Base-by-base conservation (phyloP, 768 basidiomycete species). In the Mycena sanguinolenta region DNA sequence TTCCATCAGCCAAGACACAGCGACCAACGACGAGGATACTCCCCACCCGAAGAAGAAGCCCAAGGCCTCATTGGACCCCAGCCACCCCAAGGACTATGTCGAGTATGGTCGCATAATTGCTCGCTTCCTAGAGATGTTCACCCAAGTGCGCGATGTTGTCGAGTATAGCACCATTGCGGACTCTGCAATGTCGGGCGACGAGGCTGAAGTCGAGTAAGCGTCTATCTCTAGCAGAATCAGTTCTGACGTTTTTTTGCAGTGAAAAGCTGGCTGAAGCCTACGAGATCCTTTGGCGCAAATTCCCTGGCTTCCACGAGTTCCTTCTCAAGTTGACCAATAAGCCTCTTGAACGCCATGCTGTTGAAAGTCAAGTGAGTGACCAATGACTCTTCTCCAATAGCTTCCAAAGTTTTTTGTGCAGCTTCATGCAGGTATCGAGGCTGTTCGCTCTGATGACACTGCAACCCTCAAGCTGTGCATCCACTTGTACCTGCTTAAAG, bases 31-130 rank as follows among this genome's bases (percentile, higher is more conserved):
- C n/a, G 46, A 23, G 46, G 46, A 46, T n/a, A 42, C 16, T 19
- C 46, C 16, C 17, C 19, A 10, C 46, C 46, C 46, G 21, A 58
- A 44, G 55, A 65, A 57, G 30, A 27, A 13, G 16, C 8, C 27
- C 14, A 42, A 42, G 14, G 19, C 39, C 3, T 42, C 14, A 17
- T 17, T 17, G 39, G 32, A 34, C 4, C 2, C 12, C 38, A 4
- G 19, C 46, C 21, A 3, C 3, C 54, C 21, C 0, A 23, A 13
- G 12, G 63, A 65, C 63, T 65, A 65, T 44, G 17, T 38, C 9
- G 16, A 32, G 1, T 46, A 57, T 65, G 63, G 63, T 30, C 55
- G 63, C n/a, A 36, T 4, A 7, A 34, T 65, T 19, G 63, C n/a
- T 44, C 63, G 63, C 0, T 50, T 65, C 55, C 39, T 65, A 0